Evolutionary conservation across 805 yeast genomes (phyloP).

Genomic region (Saccharomycopsis lassenensis): DNA sequence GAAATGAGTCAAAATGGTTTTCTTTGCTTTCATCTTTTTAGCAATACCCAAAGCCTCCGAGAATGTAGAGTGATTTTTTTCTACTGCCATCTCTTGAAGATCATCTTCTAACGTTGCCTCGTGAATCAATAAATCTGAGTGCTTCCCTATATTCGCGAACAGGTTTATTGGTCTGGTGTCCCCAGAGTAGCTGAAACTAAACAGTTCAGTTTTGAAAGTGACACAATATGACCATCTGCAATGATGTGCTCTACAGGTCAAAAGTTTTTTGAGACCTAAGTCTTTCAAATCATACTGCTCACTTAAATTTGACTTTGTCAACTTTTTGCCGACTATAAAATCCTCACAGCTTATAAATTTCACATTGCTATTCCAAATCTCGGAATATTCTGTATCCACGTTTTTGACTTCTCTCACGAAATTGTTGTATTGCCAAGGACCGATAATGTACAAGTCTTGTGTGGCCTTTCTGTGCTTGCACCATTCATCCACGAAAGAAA

Average conservation of each 20-base stretch:
- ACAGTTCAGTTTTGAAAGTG: slow-evolving; percentile 40
- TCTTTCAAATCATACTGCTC: slow-evolving; percentile 82
- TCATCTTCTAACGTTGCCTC: slow-evolving; percentile 89
- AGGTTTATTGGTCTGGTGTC: slow-evolving; percentile 80
- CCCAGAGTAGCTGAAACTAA: slow-evolving; percentile 83
- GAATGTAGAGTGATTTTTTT: slow-evolving; percentile 80
- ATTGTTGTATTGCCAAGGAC: slow-evolving; percentile 63
- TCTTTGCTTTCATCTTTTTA: slow-evolving; percentile 57
- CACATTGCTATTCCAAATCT: slow-evolving; percentile 29
- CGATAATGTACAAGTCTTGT: slow-evolving; percentile 42
- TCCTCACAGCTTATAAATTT: slow-evolving; percentile 51
- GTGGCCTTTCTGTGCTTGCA: slow-evolving; percentile 26
- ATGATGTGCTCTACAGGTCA: slow-evolving; percentile 71
- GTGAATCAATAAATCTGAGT: slow-evolving; percentile 71
- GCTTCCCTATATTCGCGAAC: slow-evolving; percentile 47
- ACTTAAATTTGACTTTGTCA: slow-evolving; percentile 80
- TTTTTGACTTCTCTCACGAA: slow-evolving; percentile 62
- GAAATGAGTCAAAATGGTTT: slow-evolving; percentile 78
- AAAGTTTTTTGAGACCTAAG: slow-evolving; percentile 33
- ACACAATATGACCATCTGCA: slow-evolving; percentile 75
- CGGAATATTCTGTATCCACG: slow-evolving; percentile 28
- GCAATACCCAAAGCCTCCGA: slow-evolving; percentile 74
- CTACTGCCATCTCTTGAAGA: slow-evolving; percentile 62
- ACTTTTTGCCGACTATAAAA: slow-evolving; percentile 30
- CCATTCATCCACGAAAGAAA: slow-evolving; percentile 66